Evolutionary conservation across 176 grass and related monocot genomes (phyloP).

Genomic region (Oryza officinalis): DNA sequence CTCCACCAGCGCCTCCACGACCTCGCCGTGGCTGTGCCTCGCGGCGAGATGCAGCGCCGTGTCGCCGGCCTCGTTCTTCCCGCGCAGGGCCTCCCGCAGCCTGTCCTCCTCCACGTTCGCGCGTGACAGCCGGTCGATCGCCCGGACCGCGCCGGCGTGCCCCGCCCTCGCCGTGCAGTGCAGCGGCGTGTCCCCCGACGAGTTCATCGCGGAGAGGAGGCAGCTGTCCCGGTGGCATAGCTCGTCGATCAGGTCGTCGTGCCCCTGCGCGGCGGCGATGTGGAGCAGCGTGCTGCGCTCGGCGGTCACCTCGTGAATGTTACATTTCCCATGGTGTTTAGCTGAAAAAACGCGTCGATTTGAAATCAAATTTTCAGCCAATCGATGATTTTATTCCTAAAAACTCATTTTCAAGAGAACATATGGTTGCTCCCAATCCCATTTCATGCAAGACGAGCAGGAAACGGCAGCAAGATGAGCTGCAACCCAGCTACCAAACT

Average conservation of each 20-base stretch:
- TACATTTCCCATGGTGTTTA: constrained; percentile 4
- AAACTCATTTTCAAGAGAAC: background rate
- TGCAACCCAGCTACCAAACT: background rate
- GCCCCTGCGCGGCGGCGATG: constrained; percentile 36
- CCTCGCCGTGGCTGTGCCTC: background rate
- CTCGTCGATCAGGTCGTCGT: constrained; percentile 23
- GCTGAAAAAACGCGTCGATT: background rate
- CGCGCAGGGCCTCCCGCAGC: background rate
- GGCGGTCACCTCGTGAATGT: constrained; percentile 14
- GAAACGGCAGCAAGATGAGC: background rate
- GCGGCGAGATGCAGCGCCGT: constrained; percentile 51
- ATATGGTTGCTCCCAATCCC: background rate
- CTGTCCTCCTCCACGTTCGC: background rate
- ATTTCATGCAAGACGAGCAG: background rate
- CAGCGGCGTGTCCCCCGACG: constrained; percentile 45
- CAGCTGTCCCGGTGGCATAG: background rate
- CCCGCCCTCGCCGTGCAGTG: constrained; percentile 36
- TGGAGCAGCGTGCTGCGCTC: constrained; percentile 48
- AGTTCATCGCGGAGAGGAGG: constrained; percentile 27
- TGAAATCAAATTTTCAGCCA: background rate
- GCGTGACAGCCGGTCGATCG: background rate
- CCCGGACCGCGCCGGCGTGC: background rate
- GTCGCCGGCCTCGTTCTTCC: constrained; percentile 25
- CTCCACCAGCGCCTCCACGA: constrained; percentile 23
- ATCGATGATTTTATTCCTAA: background rate